These are phyloP conservation scores for Zygnema circumcarinatum DNA, from an alignment of 139 green algal genomes.

Conservation along the genomic window DNA sequence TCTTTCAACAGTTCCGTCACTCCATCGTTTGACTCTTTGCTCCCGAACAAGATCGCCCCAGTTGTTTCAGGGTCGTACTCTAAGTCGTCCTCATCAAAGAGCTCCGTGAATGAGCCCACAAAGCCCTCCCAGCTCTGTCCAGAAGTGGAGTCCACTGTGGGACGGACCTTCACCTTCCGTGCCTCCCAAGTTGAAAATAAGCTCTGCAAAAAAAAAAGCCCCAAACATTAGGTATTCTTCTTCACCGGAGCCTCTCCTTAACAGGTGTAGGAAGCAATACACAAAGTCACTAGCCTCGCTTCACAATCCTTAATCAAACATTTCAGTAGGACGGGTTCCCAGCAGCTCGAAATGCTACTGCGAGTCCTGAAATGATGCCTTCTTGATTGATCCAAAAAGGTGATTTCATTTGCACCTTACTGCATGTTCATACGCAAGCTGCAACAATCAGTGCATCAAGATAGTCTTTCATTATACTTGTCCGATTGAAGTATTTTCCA, in stretches of 20 bases:
- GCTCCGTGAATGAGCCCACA: conserved; percentile 38
- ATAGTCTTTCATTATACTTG: no score
- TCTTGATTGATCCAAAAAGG: no score
- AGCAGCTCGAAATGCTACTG: no score
- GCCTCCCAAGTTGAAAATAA: conserved; percentile 49
- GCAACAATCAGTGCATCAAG: no score
- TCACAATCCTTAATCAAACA: no score
- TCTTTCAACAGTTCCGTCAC: conserved; percentile 38
- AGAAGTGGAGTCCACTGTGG: conserved; percentile 41
- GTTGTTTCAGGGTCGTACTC: conserved; percentile 59
- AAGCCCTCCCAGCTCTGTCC: conserved; percentile 46
- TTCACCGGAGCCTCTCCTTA: not conserved
- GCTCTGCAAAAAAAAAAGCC: conserved; percentile 26
- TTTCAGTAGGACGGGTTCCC: no score
- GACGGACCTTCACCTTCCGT: conserved; percentile 49
- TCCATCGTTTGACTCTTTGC: conserved; percentile 2
- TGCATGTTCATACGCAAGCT: no score
- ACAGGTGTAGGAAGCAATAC: not conserved
- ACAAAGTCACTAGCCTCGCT: no score
- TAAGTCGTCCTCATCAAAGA: conserved; percentile 59
- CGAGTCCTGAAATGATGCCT: no score
- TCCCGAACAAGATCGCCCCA: conserved; percentile 39
- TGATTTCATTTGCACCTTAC: no score
- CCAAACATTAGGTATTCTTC: not conserved
- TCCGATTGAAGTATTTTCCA: no score